Conservation (phyloP, 352 stramenopile species). For the Saprolegnia parasitica region DNA sequence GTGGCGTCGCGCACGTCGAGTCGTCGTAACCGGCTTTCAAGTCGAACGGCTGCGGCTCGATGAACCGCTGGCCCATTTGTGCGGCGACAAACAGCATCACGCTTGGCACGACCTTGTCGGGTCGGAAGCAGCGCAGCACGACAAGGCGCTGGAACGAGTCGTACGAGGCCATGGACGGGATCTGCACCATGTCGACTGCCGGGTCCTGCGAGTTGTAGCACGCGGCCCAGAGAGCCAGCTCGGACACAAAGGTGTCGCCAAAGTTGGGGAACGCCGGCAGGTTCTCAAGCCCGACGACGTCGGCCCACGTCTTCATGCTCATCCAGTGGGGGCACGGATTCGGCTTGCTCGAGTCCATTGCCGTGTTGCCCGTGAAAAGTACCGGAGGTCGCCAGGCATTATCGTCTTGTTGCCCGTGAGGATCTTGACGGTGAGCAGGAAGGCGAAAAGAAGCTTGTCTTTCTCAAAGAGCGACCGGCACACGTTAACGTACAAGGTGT, state of each 20-base stretch:
- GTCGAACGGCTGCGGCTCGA: conserved; percentile 92
- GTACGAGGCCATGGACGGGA: conserved; percentile 49
- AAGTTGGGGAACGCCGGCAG: conserved; percentile 52
- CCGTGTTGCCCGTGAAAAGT: conserved; percentile 92
- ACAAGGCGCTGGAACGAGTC: conserved; percentile 89
- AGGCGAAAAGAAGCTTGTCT: conserved; percentile 94
- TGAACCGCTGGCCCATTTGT: conserved; percentile 88
- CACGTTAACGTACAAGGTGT: conserved; percentile 93
- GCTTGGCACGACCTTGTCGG: conserved; percentile 89
- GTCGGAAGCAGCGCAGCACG: conserved; percentile 86
- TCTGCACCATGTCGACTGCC: conserved; percentile 52
- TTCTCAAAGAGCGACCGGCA: conserved; percentile 95
- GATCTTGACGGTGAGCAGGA: conserved; percentile 91
- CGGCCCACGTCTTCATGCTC: conserved; percentile 86
- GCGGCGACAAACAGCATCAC: conserved; percentile 88
- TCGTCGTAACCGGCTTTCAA: conserved; percentile 89
- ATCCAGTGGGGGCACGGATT: conserved; percentile 77
- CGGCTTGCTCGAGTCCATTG: conserved; percentile 81
- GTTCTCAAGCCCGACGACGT: conserved; percentile 72
- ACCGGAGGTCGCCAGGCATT: conserved; percentile 72
- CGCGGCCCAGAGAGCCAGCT: conserved; percentile 56
- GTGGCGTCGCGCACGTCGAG: conserved; percentile 89
- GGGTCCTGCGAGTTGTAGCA: conserved; percentile 86
- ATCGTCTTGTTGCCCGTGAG: conserved; percentile 78
- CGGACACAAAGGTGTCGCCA: conserved; percentile 44